Evolutionary conservation across 805 yeast genomes (phyloP).

Genomic region (Zygoascus flipseniorum): DNA sequence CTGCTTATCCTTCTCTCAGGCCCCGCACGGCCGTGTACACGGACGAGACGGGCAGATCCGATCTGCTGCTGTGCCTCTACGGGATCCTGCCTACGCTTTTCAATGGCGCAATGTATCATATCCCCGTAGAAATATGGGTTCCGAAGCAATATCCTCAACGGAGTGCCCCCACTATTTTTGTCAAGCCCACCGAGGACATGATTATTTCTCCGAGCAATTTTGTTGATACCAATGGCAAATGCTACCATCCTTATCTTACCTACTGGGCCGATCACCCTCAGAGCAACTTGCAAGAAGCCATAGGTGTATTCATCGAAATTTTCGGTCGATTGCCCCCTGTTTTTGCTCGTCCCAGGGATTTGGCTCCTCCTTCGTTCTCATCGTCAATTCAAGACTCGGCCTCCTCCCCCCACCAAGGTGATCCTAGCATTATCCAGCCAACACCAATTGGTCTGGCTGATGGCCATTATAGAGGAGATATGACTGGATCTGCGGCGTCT

Average conservation of each 20-base stretch:
- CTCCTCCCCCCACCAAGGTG: not conserved
- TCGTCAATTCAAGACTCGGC: constrained; percentile 1
- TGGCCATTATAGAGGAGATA: not conserved
- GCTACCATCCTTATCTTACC: constrained; percentile 62
- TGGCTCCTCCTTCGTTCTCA: constrained; percentile 7
- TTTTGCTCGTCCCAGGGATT: constrained; percentile 26
- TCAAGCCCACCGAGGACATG: constrained; percentile 45
- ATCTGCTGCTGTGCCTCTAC: constrained; percentile 52
- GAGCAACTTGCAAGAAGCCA: constrained; percentile 28
- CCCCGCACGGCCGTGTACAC: constrained; percentile 65
- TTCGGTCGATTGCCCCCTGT: constrained; percentile 42
- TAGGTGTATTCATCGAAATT: constrained; percentile 27
- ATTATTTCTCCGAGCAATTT: constrained; percentile 51
- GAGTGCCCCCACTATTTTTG: constrained; percentile 55
- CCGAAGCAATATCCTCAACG: constrained; percentile 60
- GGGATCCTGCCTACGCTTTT: constrained; percentile 43
- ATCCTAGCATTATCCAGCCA: not conserved
- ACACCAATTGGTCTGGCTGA: not conserved
- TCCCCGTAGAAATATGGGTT: constrained; percentile 68
- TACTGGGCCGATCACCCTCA: constrained; percentile 40
- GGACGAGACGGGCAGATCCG: constrained; percentile 47
- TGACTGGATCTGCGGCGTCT: not conserved
- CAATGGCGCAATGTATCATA: constrained; percentile 27
- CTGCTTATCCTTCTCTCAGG: constrained; percentile 42
- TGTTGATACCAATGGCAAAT: constrained; percentile 61